Conservation (phyloP, 2,329 filamentous ascomycete genomes). For the Pseudocercospora vitis region DNA sequence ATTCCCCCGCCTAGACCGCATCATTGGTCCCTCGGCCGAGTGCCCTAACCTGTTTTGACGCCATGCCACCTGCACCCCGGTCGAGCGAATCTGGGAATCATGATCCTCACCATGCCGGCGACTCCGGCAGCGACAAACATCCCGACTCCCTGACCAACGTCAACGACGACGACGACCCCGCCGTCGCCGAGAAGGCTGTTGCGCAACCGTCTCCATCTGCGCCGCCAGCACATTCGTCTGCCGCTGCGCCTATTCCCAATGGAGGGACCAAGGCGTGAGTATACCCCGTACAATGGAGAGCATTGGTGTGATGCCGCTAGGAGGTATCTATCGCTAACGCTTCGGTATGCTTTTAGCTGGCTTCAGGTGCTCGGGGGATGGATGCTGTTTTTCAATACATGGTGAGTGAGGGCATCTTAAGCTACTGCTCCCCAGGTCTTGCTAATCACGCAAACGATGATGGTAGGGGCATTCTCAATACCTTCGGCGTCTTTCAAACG, state of each 20-base stretch:
- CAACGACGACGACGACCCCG: too few species aligned
- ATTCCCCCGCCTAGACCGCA: too few species aligned
- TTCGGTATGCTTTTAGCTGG: too few species aligned
- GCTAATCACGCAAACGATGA: too few species aligned
- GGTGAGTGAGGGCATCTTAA: constrained; percentile 32
- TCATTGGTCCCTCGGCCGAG: not conserved
- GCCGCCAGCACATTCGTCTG: not conserved
- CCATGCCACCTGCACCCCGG: not conserved
- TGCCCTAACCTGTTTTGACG: not conserved
- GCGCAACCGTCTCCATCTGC: not conserved
- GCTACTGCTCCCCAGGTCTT: too few species aligned
- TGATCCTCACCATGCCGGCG: not conserved
- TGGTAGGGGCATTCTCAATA: constrained; percentile 45
- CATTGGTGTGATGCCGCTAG: too few species aligned
- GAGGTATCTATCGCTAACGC: too few species aligned
- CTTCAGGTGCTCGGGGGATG: constrained; percentile 49
- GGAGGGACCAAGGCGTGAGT: constrained; percentile 48
- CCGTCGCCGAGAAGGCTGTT: constrained; percentile 6
- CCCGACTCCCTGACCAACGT: constrained; percentile 1
- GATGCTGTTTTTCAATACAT: constrained; percentile 51
- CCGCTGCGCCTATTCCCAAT: constrained; percentile 31
- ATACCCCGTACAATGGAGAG: too few species aligned
- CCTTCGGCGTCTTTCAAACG: constrained; percentile 51
- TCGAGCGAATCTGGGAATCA: constrained; percentile 6
- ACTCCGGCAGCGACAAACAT: constrained; percentile 2